Evolutionary conservation across 2,329 filamentous ascomycete genomes (phyloP), one percentile per base, ranked within the genome.

Genomic region (Bisporella sp.): DNA sequence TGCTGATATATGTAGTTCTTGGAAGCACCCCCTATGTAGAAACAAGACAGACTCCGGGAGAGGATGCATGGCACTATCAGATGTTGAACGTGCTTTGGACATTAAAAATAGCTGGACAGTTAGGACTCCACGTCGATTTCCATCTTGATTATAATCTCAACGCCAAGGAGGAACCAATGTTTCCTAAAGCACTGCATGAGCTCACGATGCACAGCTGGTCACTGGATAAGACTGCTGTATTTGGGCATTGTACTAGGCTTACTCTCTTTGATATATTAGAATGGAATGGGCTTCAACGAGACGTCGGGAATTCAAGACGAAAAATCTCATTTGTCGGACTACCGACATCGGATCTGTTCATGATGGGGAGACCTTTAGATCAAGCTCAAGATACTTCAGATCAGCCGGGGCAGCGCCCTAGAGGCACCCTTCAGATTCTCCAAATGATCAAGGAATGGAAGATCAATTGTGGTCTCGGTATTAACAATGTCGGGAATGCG

Each of bases 401-500:
- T 7, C 59, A 58, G 6, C 60, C 62, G 5, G 63, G 63, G 5
- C 54, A 64, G 28, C 61, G 69, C 5, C 69, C 72, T 1, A 72
- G 84, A 52, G 83, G 81, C 1, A 88, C 84, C 0, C 68, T 88
- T 12, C 75, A 79, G 41, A 69, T 87, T 1, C 73, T 77, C 0
- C 68, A 77, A 4, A 70, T 88, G 68, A 83, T 87, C 53, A 70
- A 73, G 39, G 69, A 77, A 28, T 73, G 81, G 53, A 72, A 71
- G 0, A 62, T 88, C 4, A 73, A 81, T 52, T 81, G 74, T 21
- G 80, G 79, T 11, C 73, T 88, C 5, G 77, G 81, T 2, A 73
- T 86, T 37, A 88, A 88, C 60, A 89, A 89, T 59, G 78, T 89
- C 11, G 84, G 84, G 13, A 89, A 89, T 61, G 82, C 84, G 0